Evolutionary conservation across 345 rosid genomes (phyloP).

Genomic region (Populus ilicifolia): DNA sequence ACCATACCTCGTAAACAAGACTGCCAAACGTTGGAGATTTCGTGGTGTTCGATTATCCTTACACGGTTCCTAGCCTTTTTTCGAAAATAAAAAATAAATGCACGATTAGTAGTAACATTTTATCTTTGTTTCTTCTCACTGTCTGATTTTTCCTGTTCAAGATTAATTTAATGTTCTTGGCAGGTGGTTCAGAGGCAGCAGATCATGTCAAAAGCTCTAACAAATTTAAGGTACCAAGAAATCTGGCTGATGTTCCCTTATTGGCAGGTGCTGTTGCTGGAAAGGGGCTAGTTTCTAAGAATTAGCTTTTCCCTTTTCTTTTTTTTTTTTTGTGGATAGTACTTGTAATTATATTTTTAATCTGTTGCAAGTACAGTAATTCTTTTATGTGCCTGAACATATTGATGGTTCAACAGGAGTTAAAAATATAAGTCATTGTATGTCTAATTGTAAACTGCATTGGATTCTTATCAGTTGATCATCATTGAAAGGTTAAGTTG

Average conservation of each 20-base stretch:
- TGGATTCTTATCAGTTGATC: too few species aligned
- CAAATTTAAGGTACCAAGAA: conserved; percentile 25
- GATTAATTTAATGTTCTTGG: conserved; percentile 8
- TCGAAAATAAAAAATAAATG: not conserved
- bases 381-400: too few species aligned
- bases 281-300: not conserved
- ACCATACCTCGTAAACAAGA: not conserved
- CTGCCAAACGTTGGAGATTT: not conserved
- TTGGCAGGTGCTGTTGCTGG: not conserved
- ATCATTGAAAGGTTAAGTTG: too few species aligned
- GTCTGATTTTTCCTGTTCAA: not conserved
- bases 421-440: too few species aligned
- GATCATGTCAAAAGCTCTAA: conserved; percentile 14
- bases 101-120: not conserved
- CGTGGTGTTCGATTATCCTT: conserved; percentile 20
- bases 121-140: not conserved
- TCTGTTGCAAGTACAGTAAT: too few species aligned
- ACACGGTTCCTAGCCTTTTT: conserved; percentile 22
- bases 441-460: too few species aligned
- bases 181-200: conserved; percentile 32
- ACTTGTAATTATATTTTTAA: too few species aligned
- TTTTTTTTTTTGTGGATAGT: too few species aligned
- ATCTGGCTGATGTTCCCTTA: not conserved
- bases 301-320: too few species aligned
- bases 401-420: too few species aligned